A percentile compares a stretch with the other conserved stretches of the same genome.
Evolutionary conservation across 805 yeast genomes (phyloP).

Genomic region (Spathaspora gorwiae): DNA sequence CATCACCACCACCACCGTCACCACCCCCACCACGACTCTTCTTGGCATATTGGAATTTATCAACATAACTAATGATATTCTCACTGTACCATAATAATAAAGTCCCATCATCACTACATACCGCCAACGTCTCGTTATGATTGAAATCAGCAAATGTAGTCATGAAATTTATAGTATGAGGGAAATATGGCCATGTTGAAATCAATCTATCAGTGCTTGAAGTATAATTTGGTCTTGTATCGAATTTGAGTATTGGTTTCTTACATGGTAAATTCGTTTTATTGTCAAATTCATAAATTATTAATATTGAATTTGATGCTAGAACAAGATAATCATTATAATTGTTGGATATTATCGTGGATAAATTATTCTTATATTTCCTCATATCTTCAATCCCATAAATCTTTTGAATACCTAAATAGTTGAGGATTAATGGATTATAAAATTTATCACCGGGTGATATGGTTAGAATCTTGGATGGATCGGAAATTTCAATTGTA

Average conservation of each 20-base stretch:
- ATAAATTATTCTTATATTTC: slow-evolving; percentile 40
- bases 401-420: slow-evolving; percentile 18
- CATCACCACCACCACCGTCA: neutral
- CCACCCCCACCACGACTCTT: neutral
- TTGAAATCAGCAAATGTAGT: slow-evolving; percentile 33
- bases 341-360: slow-evolving; percentile 16
- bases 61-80: slow-evolving; percentile 17
- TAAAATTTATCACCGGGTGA: slow-evolving; percentile 35
- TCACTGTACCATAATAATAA: slow-evolving; percentile 32
- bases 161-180: slow-evolving; percentile 54
- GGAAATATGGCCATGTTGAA: slow-evolving; percentile 50
- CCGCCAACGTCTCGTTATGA: slow-evolving; percentile 37
- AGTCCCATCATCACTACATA: slow-evolving; percentile 55
- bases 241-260: slow-evolving; percentile 28
- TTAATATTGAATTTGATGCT: slow-evolving; percentile 31
- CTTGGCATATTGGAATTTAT: slow-evolving; percentile 5
- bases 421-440: slow-evolving; percentile 25
- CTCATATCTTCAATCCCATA: slow-evolving; percentile 21
- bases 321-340: slow-evolving; percentile 21
- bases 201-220: slow-evolving; percentile 35
- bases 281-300: slow-evolving; percentile 27
- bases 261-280: slow-evolving; percentile 22
- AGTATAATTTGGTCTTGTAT: slow-evolving; percentile 39
- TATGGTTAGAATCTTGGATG: slow-evolving; percentile 14
- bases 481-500: slow-evolving; percentile 5